Base-by-base conservation (phyloP, 139 green algal genomes). In the Picochlorum sp. region DNA sequence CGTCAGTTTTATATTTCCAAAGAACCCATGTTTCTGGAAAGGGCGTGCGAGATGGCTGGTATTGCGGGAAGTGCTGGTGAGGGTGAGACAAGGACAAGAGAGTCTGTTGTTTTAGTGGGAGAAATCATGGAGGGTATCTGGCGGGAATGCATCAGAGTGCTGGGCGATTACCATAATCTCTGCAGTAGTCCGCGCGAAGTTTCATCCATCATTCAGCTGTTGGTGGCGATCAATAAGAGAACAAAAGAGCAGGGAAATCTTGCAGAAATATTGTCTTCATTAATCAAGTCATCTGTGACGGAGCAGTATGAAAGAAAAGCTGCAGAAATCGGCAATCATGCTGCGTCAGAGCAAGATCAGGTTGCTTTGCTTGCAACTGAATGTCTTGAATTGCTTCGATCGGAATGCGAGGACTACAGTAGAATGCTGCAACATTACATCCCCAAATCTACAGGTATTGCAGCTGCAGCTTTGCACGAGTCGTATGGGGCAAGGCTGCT, bases 401-500 rank as follows among this genome's bases (percentile, higher is more conserved):
- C 47, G 20, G 74, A 81, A 58, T 54, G 55, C 2, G 30, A 62
- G 26, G 60, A 57, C 14, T 80, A 68, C 57, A 57, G 51, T 16
- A 73, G 72, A 14, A 49, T 71, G 45, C 60, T 80, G 45, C 18
- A 8, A 1, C 60, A 60, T 16, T 55, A 73, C 6, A 31, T 65
- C 38, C 60, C 75, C 1, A 62, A 24, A 5, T 57, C 70, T 6
- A 45, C 49, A 7, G 44, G 16, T 4, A 30, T 69, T 38, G 75
- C 70, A 7, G 75, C 75, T 13, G 47, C 44, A 55, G 20, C 50
- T 14, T 49, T 81, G 61, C 75, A 81, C 31, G 72, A 77, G 45
- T 24, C 67, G 3, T 81, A 67, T 44, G 75, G 71, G 31, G 62
- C 67, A 3, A 26, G 58, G n/a, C 56, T 81, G 31, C 70, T 81